Percentiles rank a stretch among this genome's conserved stretches.
Conservation (phyloP, 2,329 filamentous ascomycete species). For the Tympanopsis confertula region DNA sequence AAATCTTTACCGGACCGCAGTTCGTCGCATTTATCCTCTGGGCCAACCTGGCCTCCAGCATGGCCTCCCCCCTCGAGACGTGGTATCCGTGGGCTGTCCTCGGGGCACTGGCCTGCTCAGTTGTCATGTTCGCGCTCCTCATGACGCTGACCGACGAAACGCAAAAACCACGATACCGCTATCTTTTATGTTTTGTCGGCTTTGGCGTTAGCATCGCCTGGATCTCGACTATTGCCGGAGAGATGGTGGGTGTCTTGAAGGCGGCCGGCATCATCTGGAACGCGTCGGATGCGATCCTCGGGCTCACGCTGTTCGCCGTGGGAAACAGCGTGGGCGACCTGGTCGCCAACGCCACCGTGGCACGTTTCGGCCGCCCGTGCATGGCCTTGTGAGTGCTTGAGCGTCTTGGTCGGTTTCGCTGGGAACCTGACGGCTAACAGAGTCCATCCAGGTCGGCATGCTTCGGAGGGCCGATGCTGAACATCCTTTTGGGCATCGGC, state of each 20-base stretch:
- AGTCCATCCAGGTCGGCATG: constrained; percentile 56
- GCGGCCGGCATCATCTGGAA: constrained; percentile 81
- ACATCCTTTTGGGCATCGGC: constrained; percentile 91
- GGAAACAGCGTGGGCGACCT: constrained; percentile 91
- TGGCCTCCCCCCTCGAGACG: constrained; percentile 33
- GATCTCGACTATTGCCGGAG: constrained; percentile 91
- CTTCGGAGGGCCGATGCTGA: constrained; percentile 96
- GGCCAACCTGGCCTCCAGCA: constrained; percentile 51
- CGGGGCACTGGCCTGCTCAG: constrained; percentile 57
- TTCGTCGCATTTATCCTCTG: constrained; percentile 71
- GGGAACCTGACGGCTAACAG: constrained; percentile 10
- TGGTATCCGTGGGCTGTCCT: constrained; percentile 47
- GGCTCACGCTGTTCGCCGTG: constrained; percentile 89
- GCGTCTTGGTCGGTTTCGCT: constrained; percentile 1
- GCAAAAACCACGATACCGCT: constrained; percentile 61
- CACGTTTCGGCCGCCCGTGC: constrained; percentile 83
- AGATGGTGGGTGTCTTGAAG: constrained; percentile 91
- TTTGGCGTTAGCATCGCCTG: constrained; percentile 87
- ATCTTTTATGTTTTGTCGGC: constrained; percentile 73
- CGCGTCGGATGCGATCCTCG: constrained; percentile 89
- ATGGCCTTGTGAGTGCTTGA: constrained; percentile 62
- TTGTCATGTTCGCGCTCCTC: constrained; percentile 56
- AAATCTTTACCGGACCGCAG: constrained; percentile 76
- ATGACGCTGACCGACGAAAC: constrained; percentile 51
- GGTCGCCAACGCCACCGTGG: constrained; percentile 92